A percentile compares a stretch with the other conserved stretches of the same genome.
phyloP scores from a whole-genome alignment of 2,329 filamentous ascomycete genomes.

The Colletotrichum tofieldiae region DNA sequence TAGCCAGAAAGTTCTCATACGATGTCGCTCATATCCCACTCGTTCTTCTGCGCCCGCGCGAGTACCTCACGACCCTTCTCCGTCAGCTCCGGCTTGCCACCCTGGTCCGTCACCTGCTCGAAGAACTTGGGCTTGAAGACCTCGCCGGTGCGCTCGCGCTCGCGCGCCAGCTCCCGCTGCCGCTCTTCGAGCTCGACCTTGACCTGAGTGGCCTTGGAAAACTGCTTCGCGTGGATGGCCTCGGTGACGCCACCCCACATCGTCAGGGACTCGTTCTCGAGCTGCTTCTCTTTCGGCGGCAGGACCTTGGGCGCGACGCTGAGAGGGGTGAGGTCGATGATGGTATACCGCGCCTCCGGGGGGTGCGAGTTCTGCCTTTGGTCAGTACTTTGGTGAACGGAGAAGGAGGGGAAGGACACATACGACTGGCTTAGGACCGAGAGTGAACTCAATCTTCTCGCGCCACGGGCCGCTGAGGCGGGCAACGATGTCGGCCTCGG shows the following conservation, averaged over 20 bases:
- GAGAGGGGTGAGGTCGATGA: conserved; percentile 92
- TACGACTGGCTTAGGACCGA: conserved; percentile 75
- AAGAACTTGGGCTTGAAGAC: conserved; percentile 94
- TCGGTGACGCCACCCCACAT: conserved; percentile 92
- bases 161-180: conserved; percentile 87
- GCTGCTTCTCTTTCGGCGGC: conserved; percentile 83
- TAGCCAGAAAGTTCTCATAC: conserved; percentile 41
- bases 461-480: conserved; percentile 91
- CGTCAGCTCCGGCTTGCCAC: conserved; percentile 69
- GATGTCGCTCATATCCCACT: conserved; percentile 67
- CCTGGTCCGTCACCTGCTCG: conserved; percentile 70
- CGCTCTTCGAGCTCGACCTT: conserved; percentile 94
- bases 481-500: conserved; percentile 86
- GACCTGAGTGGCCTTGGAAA: conserved; percentile 83
- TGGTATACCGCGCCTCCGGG: conserved; percentile 76
- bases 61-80: conserved; percentile 68
- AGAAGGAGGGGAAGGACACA: conserved; percentile 51
- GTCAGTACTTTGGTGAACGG: conserved; percentile 33
- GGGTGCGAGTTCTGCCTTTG: conserved; percentile 60
- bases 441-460: conserved; percentile 74
- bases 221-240: conserved; percentile 88
- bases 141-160: conserved; percentile 78
- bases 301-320: conserved; percentile 83
- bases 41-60: conserved; percentile 66
- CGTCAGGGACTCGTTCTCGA: conserved; percentile 89